Conservation (phyloP, 2,329 filamentous ascomycete genomes). For the Taxawa tesnikishii region DNA sequence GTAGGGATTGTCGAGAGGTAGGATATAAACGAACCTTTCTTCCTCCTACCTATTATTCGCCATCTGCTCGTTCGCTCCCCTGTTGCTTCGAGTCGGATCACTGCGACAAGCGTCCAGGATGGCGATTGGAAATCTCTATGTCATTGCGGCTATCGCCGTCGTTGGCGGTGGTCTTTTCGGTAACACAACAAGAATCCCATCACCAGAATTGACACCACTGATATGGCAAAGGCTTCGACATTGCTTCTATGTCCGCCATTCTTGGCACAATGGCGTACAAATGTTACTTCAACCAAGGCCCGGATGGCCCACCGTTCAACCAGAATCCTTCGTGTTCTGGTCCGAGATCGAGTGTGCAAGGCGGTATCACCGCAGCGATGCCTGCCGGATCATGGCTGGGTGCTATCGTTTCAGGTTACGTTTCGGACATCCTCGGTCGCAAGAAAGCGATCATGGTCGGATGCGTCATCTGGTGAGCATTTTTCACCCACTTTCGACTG, state of each 20-base stretch:
- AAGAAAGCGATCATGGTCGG: conserved; percentile 42
- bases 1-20: too few species aligned
- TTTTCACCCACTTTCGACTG: not conserved
- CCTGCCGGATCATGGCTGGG: conserved; percentile 58
- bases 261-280: conserved; percentile 57
- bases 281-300: conserved; percentile 54
- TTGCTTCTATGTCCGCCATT: conserved; percentile 55
- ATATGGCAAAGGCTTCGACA: conserved; percentile 52
- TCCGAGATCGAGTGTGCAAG: conserved; percentile 44
- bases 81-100: too few species aligned
- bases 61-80: too few species aligned
- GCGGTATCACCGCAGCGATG: conserved; percentile 60
- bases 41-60: too few species aligned
- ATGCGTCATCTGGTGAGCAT: conserved; percentile 15
- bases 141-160: conserved; percentile 45
- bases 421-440: conserved; percentile 46
- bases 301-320: conserved; percentile 14
- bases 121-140: conserved; percentile 44
- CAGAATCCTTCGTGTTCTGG: conserved; percentile 35
- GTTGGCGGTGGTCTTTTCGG: conserved; percentile 43
- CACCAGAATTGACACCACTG: not conserved
- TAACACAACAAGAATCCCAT: not conserved
- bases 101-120: too few species aligned
- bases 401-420: conserved; percentile 45
- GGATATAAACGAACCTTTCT: too few species aligned